Conservation (phyloP, 768 basidiomycete species). For the Mycena epipterygia region DNA sequence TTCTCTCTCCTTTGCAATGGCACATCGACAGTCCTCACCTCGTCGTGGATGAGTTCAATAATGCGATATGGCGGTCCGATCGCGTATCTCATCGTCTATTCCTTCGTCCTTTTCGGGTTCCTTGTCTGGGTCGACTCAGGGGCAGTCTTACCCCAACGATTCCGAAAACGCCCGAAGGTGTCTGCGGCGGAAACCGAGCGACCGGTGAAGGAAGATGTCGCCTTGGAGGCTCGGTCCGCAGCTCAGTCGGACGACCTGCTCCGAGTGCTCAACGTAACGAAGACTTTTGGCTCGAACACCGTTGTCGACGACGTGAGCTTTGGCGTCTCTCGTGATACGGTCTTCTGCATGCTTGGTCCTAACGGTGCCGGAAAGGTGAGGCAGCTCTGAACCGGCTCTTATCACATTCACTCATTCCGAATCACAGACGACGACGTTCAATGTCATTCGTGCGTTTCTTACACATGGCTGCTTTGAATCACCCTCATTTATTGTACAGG, state of each 20-base stretch:
- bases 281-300: slow-evolving; percentile 65
- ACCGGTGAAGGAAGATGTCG: slow-evolving; percentile 63
- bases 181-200: slow-evolving; percentile 22
- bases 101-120: slow-evolving; percentile 68
- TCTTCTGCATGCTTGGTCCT: slow-evolving; percentile 83
- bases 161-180: slow-evolving; percentile 38
- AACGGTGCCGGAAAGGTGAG: slow-evolving; percentile 91
- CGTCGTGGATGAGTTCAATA: slow-evolving; percentile 65
- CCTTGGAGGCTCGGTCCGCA: slow-evolving; percentile 64
- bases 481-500: slow-evolving; percentile 52
- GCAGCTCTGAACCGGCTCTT: too few relatives aligned
- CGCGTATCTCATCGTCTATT: slow-evolving; percentile 75
- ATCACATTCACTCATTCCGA: too few relatives aligned
- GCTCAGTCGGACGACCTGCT: slow-evolving; percentile 67
- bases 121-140: slow-evolving; percentile 84
- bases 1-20: slow-evolving; percentile 82
- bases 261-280: slow-evolving; percentile 73
- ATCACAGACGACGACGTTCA: slow-evolving; percentile 88
- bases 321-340: slow-evolving; percentile 69
- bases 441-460: slow-evolving; percentile 75
- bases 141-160: slow-evolving; percentile 60
- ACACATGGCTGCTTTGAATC: background rate
- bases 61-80: slow-evolving; percentile 82
- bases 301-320: slow-evolving; percentile 85
- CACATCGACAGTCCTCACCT: slow-evolving; percentile 54